Conservation (phyloP, 306 rosid genomes). For the Hippophae tibetana region DNA sequence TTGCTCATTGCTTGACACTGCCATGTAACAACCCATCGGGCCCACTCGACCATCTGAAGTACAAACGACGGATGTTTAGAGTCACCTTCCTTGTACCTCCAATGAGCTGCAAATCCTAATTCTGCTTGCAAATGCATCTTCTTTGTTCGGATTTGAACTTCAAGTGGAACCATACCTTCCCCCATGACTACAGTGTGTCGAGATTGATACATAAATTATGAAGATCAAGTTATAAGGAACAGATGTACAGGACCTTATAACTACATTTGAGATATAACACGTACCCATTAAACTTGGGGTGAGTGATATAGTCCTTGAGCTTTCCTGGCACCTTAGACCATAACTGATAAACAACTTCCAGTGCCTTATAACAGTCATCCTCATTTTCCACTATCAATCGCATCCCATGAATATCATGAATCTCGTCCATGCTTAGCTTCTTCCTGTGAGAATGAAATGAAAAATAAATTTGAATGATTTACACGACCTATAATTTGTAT, state of each 20-base stretch:
- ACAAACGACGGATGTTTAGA: constrained; percentile 79
- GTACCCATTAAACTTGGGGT: constrained; percentile 89
- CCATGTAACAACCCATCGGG: constrained; percentile 98
- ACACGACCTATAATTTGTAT: no score
- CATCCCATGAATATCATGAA: constrained; percentile 88
- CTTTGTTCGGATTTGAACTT: constrained; percentile 90
- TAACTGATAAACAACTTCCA: constrained; percentile 55
- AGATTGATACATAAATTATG: constrained; percentile 62
- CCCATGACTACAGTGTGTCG: constrained; percentile 86
- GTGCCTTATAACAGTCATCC: constrained; percentile 79
- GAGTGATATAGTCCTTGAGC: constrained; percentile 73
- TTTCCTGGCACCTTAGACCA: constrained; percentile 86
- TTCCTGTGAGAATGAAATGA: constrained; percentile 37
- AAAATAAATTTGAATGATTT: no score
- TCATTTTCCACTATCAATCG: constrained; percentile 86
- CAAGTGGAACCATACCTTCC: constrained; percentile 64
- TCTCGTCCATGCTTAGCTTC: constrained; percentile 67
- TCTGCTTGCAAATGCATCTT: constrained; percentile 97
- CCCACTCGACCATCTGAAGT: constrained; percentile 99
- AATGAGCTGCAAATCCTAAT: constrained; percentile 96
- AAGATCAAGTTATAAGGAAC: constrained; percentile 19
- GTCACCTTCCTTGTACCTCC: constrained; percentile 98
- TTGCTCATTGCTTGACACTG: constrained; percentile 86
- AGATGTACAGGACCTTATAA: constrained; percentile 2
- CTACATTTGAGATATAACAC: constrained; percentile 10